Percentiles rank a stretch among this genome's conserved stretches.
Conservation (phyloP, 805 yeast species). For the Saturnispora sekii region DNA sequence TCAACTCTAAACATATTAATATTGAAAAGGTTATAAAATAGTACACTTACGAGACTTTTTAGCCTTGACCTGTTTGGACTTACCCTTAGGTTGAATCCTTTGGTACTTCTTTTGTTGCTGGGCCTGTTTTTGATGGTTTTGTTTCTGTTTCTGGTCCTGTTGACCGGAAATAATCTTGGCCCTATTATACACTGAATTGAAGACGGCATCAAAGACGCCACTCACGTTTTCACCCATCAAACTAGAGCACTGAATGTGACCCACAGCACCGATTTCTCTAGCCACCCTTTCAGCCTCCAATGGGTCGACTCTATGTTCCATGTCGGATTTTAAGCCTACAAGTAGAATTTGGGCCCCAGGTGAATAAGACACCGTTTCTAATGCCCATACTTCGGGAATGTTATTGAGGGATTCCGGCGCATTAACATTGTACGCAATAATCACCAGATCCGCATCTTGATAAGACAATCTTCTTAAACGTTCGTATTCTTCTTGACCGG, state of each 20-base stretch:
- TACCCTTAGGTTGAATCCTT: not conserved
- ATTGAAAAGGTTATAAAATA: conserved; percentile 1
- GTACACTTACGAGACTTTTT: conserved; percentile 3
- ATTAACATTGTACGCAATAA: conserved; percentile 69
- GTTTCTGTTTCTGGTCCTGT: not conserved
- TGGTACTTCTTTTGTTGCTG: not conserved
- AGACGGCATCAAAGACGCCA: conserved; percentile 51
- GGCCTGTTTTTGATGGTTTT: not conserved
- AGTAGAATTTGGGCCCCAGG: conserved; percentile 68
- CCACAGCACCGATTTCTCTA: conserved; percentile 50
- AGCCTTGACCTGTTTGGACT: not conserved
- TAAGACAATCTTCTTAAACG: conserved; percentile 78
- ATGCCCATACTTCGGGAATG: conserved; percentile 76
- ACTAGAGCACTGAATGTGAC: conserved; percentile 75
- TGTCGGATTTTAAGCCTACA: conserved; percentile 78
- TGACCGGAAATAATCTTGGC: conserved; percentile 6
- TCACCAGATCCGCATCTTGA: conserved; percentile 69
- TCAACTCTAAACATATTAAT: too few relatives aligned
- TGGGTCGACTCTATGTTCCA: conserved; percentile 30
- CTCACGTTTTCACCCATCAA: conserved; percentile 55
- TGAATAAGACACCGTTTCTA: conserved; percentile 77
- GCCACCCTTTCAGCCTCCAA: conserved; percentile 21
- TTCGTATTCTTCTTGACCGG: conserved; percentile 90
- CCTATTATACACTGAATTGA: conserved; percentile 26
- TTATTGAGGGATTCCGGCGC: conserved; percentile 55